Evolutionary conservation across 108 stramenopile species (phyloP).

Genomic region (Skeletonema costatum): DNA sequence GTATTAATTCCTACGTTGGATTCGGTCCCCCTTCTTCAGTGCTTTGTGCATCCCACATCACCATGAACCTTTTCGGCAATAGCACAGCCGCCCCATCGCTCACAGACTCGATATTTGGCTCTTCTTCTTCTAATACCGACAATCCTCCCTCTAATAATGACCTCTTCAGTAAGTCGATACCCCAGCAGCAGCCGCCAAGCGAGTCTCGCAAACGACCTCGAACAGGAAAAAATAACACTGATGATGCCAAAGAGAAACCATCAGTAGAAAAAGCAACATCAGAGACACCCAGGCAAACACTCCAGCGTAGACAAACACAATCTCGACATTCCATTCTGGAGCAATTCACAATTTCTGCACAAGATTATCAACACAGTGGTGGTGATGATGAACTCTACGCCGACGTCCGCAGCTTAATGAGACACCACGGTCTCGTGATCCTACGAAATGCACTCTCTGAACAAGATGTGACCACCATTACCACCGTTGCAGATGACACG

Average conservation of each 20-base stretch:
- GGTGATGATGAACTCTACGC: constrained; percentile 3
- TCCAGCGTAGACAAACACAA: background rate
- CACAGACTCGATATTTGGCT: background rate
- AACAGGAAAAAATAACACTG: background rate
- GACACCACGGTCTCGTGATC: constrained; percentile 2
- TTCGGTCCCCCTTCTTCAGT: no score
- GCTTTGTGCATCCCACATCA: no score
- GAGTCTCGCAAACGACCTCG: background rate
- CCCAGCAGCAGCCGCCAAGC: background rate
- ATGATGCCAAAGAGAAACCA: background rate
- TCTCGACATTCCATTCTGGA: background rate
- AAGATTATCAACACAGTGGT: background rate
- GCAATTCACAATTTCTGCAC: background rate
- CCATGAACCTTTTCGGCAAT: background rate
- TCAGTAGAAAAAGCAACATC: background rate
- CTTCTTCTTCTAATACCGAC: background rate
- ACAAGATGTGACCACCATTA: background rate
- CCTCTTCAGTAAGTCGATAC: background rate
- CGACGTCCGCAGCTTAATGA: constrained; percentile 5
- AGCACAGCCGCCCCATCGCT: background rate
- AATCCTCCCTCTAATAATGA: background rate
- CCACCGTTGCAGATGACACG: background rate
- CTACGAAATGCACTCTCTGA: constrained; percentile 1
- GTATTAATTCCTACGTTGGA: no score
- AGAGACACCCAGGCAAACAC: constrained; percentile 1